Conservation (phyloP, 2,329 filamentous ascomycete genomes). For the Monosporascus cannonballus region DNA sequence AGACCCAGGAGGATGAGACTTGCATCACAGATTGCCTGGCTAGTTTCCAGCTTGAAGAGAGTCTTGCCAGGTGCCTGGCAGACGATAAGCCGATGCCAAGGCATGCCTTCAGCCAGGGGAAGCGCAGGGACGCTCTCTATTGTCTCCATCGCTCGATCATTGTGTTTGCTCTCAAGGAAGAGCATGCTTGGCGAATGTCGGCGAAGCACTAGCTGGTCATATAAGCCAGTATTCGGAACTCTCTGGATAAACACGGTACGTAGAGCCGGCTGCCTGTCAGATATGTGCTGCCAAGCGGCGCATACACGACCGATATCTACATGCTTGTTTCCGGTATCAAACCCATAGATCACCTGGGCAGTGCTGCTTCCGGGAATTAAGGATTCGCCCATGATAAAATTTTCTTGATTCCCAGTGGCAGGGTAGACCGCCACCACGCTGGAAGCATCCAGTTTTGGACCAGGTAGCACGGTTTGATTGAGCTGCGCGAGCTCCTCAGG, state of each 20-base stretch:
- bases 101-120: slow-evolving; percentile 30
- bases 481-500: slow-evolving; percentile 40
- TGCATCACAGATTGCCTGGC: slow-evolving; percentile 44
- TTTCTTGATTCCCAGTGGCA: slow-evolving; percentile 42
- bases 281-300: slow-evolving; percentile 43
- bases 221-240: slow-evolving; percentile 40
- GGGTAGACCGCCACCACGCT: slow-evolving; percentile 46
- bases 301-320: slow-evolving; percentile 41
- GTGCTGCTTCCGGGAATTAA: slow-evolving; percentile 35
- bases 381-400: slow-evolving; percentile 41
- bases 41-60: slow-evolving; percentile 44
- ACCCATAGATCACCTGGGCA: slow-evolving; percentile 41
- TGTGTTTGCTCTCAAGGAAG: slow-evolving; percentile 41
- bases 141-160: slow-evolving; percentile 31
- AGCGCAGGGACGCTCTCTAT: slow-evolving; percentile 38
- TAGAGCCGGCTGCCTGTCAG: slow-evolving; percentile 37
- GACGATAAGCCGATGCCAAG: slow-evolving; percentile 45
- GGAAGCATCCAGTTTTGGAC: slow-evolving; percentile 34
- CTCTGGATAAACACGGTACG: slow-evolving; percentile 48
- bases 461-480: slow-evolving; percentile 34
- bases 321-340: slow-evolving; percentile 31
- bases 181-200: slow-evolving; percentile 45
- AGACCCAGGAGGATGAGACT: slow-evolving; percentile 1
- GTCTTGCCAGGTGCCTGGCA: slow-evolving; percentile 39
- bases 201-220: slow-evolving; percentile 43